Base-by-base conservation (phyloP, 371 early-diverging fungal species). In the Zychaea mexicana region DNA sequence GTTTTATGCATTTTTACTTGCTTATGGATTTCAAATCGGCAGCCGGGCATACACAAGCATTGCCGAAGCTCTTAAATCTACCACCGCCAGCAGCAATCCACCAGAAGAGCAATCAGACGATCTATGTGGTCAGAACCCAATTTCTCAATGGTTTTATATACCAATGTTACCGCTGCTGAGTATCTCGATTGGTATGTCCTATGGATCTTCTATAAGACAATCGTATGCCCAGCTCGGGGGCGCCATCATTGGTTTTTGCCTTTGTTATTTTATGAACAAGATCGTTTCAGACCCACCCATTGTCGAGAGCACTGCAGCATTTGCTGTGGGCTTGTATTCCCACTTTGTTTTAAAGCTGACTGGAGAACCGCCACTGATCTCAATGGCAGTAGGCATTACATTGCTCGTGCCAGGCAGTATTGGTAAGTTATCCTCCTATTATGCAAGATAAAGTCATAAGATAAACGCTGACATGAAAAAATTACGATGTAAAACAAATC, bases 1-100 rank as follows among this genome's bases (percentile, higher is more conserved):
- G 5, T 77, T 94, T 32, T 87, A 88, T 24, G 90, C 94, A 15
- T 86, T 94, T 57, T 70, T 91, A 57, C 82, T 92, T 17, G 89
- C 89, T 2, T 93, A 91, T 59, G 95, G 93, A 12, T 77, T 94
- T 63, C 83, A 88, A 27, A 80, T 93, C 36, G 95, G 95, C 4
- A 73, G 74, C 31, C 69, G 66, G 22, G 65, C 76, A 3, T 80
- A 80, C 45, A 66, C 66, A 42, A 70, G 74, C 24, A 65, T 80
- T 36, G 45, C 33, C 24, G 63, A 21, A 28, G 36, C 17, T 4
- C 7, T 54, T n/a, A 32, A 47, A 2, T 27, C 15, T 31, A 60
- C 73, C 17, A 65, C 60, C 19, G 47, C 26, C n/a, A n/a, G n/a
- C n/a, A n/a, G n/a, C n/a, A n/a, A n/a, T n/a, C n/a, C n/a, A n/a